phyloP scores from a whole-genome alignment of 78 protist genomes.

The Planoprotostelium fungivorum region DNA sequence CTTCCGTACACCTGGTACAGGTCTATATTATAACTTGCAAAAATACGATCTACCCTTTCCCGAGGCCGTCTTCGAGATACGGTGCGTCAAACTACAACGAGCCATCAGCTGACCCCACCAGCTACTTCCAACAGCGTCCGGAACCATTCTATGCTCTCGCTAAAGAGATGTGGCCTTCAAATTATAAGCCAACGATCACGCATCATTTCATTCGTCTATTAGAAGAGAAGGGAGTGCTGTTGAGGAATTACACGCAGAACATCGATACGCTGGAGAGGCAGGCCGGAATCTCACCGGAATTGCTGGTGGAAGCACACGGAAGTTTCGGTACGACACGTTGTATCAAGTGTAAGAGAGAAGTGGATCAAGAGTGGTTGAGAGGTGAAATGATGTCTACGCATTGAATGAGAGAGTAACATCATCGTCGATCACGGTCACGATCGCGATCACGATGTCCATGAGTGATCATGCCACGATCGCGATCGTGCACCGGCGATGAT shows the following conservation, averaged over 20 bases:
- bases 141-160: constrained; percentile 68
- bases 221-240: constrained; percentile 52
- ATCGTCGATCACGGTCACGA: too few relatives aligned
- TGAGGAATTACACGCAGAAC: constrained; percentile 85
- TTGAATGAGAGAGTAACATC: too few relatives aligned
- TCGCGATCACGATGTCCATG: too few relatives aligned
- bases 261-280: constrained; percentile 82
- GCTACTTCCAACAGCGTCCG: constrained; percentile 54
- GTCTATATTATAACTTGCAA: constrained; percentile 65
- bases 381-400: too few relatives aligned
- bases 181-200: constrained; percentile 60
- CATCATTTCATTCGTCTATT: constrained; percentile 78
- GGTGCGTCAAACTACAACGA: neutral
- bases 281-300: constrained; percentile 58
- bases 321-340: constrained; percentile 46
- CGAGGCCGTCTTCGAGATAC: constrained; percentile 62
- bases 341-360: constrained; percentile 5
- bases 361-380: neutral
- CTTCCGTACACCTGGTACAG: constrained; percentile 83
- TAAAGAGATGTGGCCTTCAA: constrained; percentile 52
- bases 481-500: too few relatives aligned
- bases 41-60: constrained; percentile 78
- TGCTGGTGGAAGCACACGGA: constrained; percentile 84
- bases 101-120: neutral
- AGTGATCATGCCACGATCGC: too few relatives aligned